Conservation (phyloP, 768 basidiomycete species). For the Amanita pseudoporphyria region DNA sequence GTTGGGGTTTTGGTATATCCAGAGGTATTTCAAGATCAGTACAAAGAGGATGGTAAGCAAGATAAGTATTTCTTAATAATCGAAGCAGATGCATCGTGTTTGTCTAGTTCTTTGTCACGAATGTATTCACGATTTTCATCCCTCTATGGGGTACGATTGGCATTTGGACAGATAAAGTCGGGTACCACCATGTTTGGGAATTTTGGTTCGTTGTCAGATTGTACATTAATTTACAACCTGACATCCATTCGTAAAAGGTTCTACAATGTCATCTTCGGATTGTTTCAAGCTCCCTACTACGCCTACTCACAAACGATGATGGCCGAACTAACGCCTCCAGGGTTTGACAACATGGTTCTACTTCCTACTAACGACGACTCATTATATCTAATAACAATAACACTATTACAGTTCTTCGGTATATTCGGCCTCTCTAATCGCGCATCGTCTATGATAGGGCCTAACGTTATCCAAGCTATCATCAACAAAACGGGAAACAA, state of each 20-base stretch:
- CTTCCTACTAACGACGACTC: too few relatives aligned
- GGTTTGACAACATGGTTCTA: slow-evolving; percentile 67
- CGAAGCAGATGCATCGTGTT: too few relatives aligned
- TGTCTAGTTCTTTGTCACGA: slow-evolving; percentile 71
- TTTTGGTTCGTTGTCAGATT: slow-evolving; percentile 48
- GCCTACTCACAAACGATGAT: slow-evolving; percentile 84
- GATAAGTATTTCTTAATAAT: background rate
- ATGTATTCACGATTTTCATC: slow-evolving; percentile 66
- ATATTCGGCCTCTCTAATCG: slow-evolving; percentile 79
- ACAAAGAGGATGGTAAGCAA: slow-evolving; percentile 69
- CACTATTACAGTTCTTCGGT: slow-evolving; percentile 60
- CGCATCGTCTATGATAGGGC: slow-evolving; percentile 81
- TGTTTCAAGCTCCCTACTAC: slow-evolving; percentile 84
- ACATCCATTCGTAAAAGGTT: slow-evolving; percentile 50
- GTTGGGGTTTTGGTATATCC: slow-evolving; percentile 77
- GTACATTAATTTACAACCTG: background rate
- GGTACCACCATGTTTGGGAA: slow-evolving; percentile 79
- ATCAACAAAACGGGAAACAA: slow-evolving; percentile 64
- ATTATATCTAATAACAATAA: background rate
- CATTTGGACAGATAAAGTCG: slow-evolving; percentile 68
- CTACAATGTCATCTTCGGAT: slow-evolving; percentile 71
- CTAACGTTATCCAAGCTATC: slow-evolving; percentile 78
- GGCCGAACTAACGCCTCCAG: slow-evolving; percentile 81
- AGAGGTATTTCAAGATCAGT: slow-evolving; percentile 65
- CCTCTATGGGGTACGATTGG: slow-evolving; percentile 85